phyloP scores from a whole-genome alignment of 139 green algal genomes.

The Picochlorum sp. region DNA sequence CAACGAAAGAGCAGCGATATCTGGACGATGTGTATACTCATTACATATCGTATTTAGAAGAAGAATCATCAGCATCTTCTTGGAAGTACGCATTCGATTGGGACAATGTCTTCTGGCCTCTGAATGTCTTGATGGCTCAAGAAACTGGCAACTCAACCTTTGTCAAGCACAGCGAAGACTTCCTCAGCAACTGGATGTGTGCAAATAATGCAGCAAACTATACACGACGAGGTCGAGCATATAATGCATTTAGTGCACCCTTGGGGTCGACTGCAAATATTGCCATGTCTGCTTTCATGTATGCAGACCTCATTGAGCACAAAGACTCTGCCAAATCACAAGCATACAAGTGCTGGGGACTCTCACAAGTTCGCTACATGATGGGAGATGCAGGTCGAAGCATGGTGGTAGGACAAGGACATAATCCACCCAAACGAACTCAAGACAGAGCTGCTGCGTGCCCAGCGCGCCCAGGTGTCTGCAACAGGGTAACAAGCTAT shows the following conservation, averaged over 20 bases:
- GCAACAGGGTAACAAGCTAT: conserved; percentile 29
- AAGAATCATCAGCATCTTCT: conserved; percentile 17
- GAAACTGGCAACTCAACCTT: conserved; percentile 40
- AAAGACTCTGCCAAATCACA: conserved; percentile 2
- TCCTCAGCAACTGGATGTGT: conserved; percentile 44
- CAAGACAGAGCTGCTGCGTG: conserved; percentile 56
- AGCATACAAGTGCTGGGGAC: conserved; percentile 50
- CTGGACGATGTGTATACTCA: conserved; percentile 37
- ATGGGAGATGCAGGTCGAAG: conserved; percentile 38
- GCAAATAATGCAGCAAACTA: conserved; percentile 32
- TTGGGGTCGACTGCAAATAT: conserved; percentile 50
- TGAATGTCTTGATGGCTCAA: conserved; percentile 46
- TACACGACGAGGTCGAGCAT: conserved; percentile 38
- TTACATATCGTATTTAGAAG: conserved; percentile 37
- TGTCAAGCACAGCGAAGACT: conserved; percentile 29
- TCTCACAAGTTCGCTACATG: conserved; percentile 51
- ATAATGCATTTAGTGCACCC: conserved; percentile 28
- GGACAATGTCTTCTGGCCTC: conserved; percentile 41
- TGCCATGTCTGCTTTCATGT: conserved; percentile 41
- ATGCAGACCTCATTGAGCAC: conserved; percentile 26
- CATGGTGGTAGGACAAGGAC: conserved; percentile 40
- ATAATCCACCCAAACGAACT: conserved; percentile 32
- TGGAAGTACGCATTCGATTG: conserved; percentile 41
- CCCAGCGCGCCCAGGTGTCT: conserved; percentile 20
- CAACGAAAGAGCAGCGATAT: conserved; percentile 44